Conservation (phyloP, 176 grass and related monocot species). For the Echinochloa phyllopogon region DNA sequence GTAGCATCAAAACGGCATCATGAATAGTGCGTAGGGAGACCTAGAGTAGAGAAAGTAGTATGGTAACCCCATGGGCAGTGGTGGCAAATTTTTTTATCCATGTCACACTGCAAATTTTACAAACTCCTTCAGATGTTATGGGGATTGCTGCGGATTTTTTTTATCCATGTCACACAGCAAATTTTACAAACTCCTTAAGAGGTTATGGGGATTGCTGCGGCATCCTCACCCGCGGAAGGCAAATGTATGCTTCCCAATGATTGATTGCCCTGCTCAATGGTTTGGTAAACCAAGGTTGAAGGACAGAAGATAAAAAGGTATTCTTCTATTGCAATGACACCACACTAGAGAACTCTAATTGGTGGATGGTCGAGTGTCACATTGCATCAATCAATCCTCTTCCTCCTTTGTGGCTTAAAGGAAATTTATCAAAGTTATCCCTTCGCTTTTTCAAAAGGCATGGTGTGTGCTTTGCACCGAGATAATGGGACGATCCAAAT, state of each 20-base stretch:
- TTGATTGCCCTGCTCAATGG: background rate
- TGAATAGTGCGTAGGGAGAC: background rate
- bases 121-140: background rate
- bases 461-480: slow-evolving; percentile 37
- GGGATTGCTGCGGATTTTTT: background rate
- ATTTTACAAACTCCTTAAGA: background rate
- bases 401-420: slow-evolving; percentile 29
- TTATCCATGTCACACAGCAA: background rate
- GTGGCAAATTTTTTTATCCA: background rate
- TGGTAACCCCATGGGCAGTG: background rate
- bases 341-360: background rate
- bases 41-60: background rate
- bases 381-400: slow-evolving; percentile 25
- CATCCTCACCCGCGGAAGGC: background rate
- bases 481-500: slow-evolving; percentile 30
- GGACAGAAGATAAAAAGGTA: background rate
- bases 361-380: slow-evolving; percentile 17
- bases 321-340: background rate
- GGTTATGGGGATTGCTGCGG: background rate
- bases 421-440: background rate
- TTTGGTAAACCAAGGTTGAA: background rate
- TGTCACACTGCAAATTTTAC: background rate
- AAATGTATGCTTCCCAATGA: background rate
- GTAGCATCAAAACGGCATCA: background rate
- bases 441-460: slow-evolving; percentile 23